Conservation (phyloP, 257 asterid species). For the Salvia rosmarinus region DNA sequence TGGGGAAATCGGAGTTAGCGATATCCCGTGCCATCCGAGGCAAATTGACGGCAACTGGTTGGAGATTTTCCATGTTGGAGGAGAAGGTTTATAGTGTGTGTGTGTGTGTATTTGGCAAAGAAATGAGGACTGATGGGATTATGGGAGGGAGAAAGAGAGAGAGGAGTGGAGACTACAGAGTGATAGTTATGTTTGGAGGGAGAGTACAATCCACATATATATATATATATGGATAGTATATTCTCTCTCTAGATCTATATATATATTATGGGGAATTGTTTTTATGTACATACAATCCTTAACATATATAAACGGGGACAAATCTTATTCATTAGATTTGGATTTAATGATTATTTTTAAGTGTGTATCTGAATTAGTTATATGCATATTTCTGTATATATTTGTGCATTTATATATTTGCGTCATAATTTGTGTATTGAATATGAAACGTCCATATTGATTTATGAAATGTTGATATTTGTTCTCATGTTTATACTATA, state of each 20-base stretch:
- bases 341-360: too few species aligned
- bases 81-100: constrained; percentile 16
- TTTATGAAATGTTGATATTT: too few species aligned
- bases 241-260: neutral
- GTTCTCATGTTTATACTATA: too few species aligned
- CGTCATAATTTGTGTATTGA: too few species aligned
- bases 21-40: constrained; percentile 29
- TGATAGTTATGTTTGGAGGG: constrained; percentile 39
- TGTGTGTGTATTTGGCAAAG: constrained; percentile 4
- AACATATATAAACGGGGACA: too few species aligned
- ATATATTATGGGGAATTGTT: too few species aligned
- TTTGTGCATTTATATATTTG: too few species aligned
- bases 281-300: too few species aligned
- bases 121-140: neutral
- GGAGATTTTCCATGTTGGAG: constrained; percentile 20
- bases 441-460: too few species aligned
- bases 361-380: too few species aligned
- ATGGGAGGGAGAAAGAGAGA: constrained; percentile 14
- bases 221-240: neutral
- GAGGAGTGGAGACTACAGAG: constrained; percentile 29
- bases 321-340: too few species aligned
- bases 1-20: neutral
- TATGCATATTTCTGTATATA: too few species aligned
- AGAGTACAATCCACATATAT: neutral
- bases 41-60: constrained; percentile 30